Evolutionary conservation across 192 early-diverging fungal species (phyloP).

Genomic region (Dimargaris verticillata): DNA sequence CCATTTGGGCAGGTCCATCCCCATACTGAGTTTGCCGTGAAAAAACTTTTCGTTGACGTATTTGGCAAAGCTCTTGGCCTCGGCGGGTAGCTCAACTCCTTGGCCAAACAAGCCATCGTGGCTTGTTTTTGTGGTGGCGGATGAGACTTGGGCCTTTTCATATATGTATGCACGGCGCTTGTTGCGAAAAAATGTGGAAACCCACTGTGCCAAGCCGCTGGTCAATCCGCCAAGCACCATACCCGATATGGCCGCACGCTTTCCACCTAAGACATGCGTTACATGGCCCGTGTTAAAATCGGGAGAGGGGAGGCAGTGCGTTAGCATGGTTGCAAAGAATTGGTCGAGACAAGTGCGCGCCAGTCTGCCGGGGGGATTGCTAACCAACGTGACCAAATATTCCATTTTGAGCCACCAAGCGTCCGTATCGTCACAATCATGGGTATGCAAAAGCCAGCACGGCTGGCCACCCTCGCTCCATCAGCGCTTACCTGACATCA

Average conservation of each 20-base stretch:
- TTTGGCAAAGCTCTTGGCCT: not conserved
- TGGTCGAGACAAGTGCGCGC: no score
- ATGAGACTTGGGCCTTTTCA: not conserved
- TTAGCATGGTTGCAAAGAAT: no score
- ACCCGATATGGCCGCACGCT: not conserved
- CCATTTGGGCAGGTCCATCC: not conserved
- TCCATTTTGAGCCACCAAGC: no score
- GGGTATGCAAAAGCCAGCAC: no score
- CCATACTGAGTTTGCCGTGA: not conserved
- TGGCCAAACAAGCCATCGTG: not conserved
- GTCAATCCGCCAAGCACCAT: not conserved
- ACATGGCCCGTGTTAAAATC: no score
- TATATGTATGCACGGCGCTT: not conserved
- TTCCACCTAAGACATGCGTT: not conserved
- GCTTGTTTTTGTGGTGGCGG: not conserved
- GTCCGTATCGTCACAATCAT: no score
- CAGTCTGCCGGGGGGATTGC: no score
- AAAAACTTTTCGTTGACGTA: constrained; percentile 2
- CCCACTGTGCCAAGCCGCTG: not conserved
- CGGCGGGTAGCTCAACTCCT: not conserved
- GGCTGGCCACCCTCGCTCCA: no score
- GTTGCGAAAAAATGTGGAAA: not conserved
- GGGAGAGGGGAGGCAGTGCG: no score
- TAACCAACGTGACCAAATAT: no score
- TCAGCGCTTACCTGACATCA: no score